phyloP scores from a whole-genome alignment of 306 rosid genomes.

The Castanospermum australe region DNA sequence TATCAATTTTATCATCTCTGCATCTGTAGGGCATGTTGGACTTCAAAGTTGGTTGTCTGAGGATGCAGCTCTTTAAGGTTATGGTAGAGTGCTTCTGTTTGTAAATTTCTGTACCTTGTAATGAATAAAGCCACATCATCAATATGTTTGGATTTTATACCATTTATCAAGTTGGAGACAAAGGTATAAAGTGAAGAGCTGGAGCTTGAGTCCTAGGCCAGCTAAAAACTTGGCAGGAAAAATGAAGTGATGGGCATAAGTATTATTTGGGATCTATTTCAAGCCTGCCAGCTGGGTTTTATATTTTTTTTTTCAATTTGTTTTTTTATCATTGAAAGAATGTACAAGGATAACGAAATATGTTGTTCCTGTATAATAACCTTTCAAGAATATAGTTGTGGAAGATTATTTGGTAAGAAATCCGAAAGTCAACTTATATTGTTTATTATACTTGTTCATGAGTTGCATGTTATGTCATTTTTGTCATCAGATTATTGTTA shows the following conservation, averaged over 20 bases:
- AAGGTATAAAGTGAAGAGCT: constrained; percentile 12
- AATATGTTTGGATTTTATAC: constrained; percentile 8
- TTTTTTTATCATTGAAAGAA: constrained; percentile 6
- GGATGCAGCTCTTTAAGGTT: constrained; percentile 20
- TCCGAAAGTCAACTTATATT: no score
- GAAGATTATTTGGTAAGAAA: no score
- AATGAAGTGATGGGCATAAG: constrained; percentile 7
- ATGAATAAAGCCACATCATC: constrained; percentile 17
- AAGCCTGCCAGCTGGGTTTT: no score
- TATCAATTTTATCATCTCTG: constrained; percentile 18
- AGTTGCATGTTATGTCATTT: no score
- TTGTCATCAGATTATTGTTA: no score
- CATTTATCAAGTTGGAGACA: constrained; percentile 29
- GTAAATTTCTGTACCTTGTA: constrained; percentile 32
- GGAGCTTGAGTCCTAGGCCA: not conserved
- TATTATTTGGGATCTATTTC: constrained; percentile 4
- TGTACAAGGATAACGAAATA: not conserved
- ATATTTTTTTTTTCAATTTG: constrained; percentile 15
- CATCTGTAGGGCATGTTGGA: constrained; percentile 17
- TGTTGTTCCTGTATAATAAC: constrained; percentile 25
- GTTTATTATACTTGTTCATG: no score
- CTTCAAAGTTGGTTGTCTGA: constrained; percentile 19
- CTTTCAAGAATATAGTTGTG: no score
- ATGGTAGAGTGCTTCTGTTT: constrained; percentile 16
- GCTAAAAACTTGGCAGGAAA: constrained; percentile 15